Evolutionary conservation across 495 filamentous ascomycete species (phyloP), one percentile per base, ranked within the genome.

Genomic region (Penicillium psychrofluorescens): DNA sequence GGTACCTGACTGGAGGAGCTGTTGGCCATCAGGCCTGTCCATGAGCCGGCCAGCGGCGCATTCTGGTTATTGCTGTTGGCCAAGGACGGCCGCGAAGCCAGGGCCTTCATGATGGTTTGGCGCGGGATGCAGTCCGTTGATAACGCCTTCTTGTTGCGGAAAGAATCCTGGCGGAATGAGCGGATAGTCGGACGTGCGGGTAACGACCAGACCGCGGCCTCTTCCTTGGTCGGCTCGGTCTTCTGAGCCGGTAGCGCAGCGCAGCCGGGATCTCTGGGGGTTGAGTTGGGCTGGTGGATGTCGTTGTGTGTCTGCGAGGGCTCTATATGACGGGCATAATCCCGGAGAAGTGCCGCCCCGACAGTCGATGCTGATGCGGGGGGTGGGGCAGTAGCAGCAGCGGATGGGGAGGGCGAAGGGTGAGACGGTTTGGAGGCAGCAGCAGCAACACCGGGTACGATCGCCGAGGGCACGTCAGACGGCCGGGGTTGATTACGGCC

Each of bases 61-160:
- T 74, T 73, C 28, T 77, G 44, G 4, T 22, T 22, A 43, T 78
- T 81, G 47, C 76, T 75, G 54, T 66, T 78, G 30, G 45, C 12
- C n/a, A 59, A 47, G 35, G 80, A 80, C 14, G 80, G 74, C 29
- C 82, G 76, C 12, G 88, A 88, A 31, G 85, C 86, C 41, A 94
- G 64, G n/a, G 88, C 86, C 58, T 92, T 91, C 67, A 92, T 80
- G 56, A 95, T 82, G 15, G 86, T 91, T 64, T 91, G 89, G 22
- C 83, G 80, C 16, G 88, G 86, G 45, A 91, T 76, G 29, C 80
- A 77, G 49, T 88, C 84, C 46, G 81, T 74, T 10, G 85, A 85
- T 34, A 79, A 68, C 8, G 77, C 70, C 71, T 74, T 81, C 58
- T 78, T 81, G 38, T 72, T 58, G 78, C 82, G 50, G 67, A 72